phyloP scores from a whole-genome alignment of 2,329 filamentous ascomycete genomes.

The Gremmenia infestans region DNA sequence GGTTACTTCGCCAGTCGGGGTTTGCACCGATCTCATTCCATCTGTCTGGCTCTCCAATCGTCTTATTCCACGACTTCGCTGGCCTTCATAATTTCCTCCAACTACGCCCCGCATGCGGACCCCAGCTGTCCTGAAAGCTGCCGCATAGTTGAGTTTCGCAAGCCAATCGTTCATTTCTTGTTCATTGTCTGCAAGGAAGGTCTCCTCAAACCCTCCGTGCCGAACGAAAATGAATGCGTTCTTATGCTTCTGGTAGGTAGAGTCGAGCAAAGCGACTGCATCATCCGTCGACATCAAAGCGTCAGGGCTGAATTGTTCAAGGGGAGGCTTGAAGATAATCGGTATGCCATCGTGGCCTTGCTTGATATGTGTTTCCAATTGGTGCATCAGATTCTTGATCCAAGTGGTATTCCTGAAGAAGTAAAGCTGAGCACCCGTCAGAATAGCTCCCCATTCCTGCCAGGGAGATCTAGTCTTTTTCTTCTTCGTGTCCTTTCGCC shows the following conservation, averaged over 20 bases:
- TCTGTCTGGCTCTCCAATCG: constrained; percentile 54
- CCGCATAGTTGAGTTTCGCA: constrained; percentile 91
- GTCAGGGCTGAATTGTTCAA: constrained; percentile 91
- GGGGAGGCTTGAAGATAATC: constrained; percentile 82
- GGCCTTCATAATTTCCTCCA: constrained; percentile 79
- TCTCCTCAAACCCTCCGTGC: constrained; percentile 81
- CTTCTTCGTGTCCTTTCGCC: constrained; percentile 91
- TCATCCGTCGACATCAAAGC: constrained; percentile 89
- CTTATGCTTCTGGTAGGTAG: constrained; percentile 90
- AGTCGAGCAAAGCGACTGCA: constrained; percentile 81
- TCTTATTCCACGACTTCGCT: constrained; percentile 66
- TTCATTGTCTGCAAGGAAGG: constrained; percentile 85
- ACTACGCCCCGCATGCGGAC: constrained; percentile 86
- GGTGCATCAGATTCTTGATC: constrained; percentile 86
- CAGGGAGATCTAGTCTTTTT: constrained; percentile 92
- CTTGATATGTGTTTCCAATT: constrained; percentile 78
- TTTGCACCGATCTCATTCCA: constrained; percentile 56
- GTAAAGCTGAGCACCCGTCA: constrained; percentile 95
- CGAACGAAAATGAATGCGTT: constrained; percentile 89
- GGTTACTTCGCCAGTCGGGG: constrained; percentile 67
- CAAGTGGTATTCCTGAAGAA: constrained; percentile 92
- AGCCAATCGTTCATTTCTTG: constrained; percentile 95
- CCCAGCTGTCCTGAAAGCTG: constrained; percentile 86
- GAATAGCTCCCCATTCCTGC: constrained; percentile 97
- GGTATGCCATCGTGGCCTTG: constrained; percentile 70